Percentiles rank a stretch among this genome's conserved stretches.
These are phyloP conservation scores for Conringia planisiliqua DNA, from an alignment of 345 rosid species.

Conservation along the genomic window DNA sequence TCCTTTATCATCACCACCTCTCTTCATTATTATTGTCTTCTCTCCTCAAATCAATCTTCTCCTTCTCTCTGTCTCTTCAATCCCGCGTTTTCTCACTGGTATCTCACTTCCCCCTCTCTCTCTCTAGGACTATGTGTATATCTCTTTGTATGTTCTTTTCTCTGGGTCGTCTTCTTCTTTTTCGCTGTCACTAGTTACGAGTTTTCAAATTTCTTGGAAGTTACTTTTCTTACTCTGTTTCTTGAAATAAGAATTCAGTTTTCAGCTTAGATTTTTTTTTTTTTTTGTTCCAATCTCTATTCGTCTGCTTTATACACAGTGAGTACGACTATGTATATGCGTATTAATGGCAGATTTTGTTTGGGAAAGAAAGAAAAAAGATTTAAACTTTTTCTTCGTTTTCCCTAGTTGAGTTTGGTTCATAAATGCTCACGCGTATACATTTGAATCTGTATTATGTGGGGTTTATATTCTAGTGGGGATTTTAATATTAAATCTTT, in stretches of 20 bases:
- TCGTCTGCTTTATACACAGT: background rate
- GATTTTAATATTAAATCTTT: background rate
- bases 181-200: background rate
- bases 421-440: background rate
- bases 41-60: background rate
- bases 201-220: background rate
- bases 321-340: background rate
- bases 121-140: background rate
- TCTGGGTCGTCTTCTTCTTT: constrained; percentile 7
- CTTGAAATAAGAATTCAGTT: background rate
- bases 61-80: constrained; percentile 15
- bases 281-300: background rate
- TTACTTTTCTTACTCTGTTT: constrained; percentile 20
- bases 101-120: constrained; percentile 2
- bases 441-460: background rate
- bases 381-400: background rate
- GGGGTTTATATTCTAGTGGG: background rate
- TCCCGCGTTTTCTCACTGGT: constrained; percentile 32
- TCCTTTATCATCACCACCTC: constrained; percentile 23
- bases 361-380: background rate
- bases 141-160: no score
- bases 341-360: background rate
- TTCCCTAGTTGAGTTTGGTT: background rate
- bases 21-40: constrained; percentile 23
- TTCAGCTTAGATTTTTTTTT: background rate